Percentiles rank a stretch among this genome's conserved stretches.
Evolutionary conservation across 345 rosid genomes (phyloP).

Genomic region (Eucalyptus paniculata): DNA sequence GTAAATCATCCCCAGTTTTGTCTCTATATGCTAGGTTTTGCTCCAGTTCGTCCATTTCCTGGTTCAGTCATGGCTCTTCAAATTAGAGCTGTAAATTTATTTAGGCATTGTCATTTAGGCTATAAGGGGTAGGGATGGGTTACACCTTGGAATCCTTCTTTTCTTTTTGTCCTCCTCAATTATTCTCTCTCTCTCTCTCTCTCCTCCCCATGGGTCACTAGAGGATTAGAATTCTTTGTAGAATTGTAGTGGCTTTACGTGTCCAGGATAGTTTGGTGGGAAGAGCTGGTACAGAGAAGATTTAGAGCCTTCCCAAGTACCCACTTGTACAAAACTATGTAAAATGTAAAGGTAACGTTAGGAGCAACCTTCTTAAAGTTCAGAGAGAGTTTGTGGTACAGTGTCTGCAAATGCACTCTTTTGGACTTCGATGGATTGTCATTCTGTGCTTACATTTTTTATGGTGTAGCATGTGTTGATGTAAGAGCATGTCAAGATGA

Average conservation of each 20-base stretch:
- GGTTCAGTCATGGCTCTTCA: conserved; percentile 3
- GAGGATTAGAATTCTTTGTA: conserved; percentile 1
- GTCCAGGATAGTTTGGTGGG: not conserved
- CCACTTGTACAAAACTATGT: conserved; percentile 7
- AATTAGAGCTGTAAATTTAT: conserved; percentile 11
- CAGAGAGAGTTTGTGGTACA: not conserved
- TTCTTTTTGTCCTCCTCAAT: not conserved
- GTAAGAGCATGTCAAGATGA: not conserved
- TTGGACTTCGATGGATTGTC: not conserved
- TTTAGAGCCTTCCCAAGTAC: not conserved
- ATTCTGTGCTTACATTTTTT: not conserved
- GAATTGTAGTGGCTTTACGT: not conserved
- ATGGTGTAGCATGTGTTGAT: not conserved
- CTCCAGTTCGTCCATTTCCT: conserved; percentile 7
- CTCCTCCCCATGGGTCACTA: not conserved
- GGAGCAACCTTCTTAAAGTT: not conserved
- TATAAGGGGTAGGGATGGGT: not conserved
- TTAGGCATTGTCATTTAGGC: conserved; percentile 14
- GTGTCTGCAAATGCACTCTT: not conserved
- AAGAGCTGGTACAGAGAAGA: not conserved
- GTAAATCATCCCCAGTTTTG: conserved; percentile 9
- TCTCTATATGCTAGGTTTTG: not conserved
- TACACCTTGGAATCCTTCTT: not conserved
- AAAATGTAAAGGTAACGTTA: not conserved
- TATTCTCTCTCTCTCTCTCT: not conserved